Evolutionary conservation across 1,284 basidiomycete genomes (phyloP).

Genomic region (Ceratobasidium sp.): DNA sequence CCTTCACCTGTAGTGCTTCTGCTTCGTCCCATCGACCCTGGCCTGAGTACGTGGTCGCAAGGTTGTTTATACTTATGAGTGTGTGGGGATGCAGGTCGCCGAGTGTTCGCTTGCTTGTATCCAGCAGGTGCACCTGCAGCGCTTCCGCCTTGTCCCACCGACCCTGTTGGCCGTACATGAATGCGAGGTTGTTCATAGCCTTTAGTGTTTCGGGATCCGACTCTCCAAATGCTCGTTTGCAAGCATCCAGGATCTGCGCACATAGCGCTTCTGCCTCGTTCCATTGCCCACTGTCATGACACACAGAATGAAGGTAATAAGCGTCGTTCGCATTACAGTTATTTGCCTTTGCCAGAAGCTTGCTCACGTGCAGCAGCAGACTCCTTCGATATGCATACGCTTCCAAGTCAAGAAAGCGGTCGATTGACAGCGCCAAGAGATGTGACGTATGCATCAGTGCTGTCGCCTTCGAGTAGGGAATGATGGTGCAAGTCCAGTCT

Average conservation of each 20-base stretch:
- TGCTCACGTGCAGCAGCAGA: not conserved
- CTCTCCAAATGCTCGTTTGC: not conserved
- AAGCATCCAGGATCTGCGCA: not conserved
- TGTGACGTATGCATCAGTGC: not conserved
- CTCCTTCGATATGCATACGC: not conserved
- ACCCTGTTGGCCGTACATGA: not conserved
- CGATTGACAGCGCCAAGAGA: not conserved
- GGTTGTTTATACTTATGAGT: not conserved
- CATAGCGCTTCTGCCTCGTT: not conserved
- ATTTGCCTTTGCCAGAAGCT: not conserved
- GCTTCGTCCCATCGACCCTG: not conserved
- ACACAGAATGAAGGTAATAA: too few relatives aligned
- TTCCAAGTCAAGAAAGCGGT: not conserved
- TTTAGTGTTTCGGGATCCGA: conserved; percentile 7
- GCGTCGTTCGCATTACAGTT: not conserved
- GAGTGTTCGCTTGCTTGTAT: not conserved
- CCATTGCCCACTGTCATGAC: too few relatives aligned
- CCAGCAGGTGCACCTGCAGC: not conserved
- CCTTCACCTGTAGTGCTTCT: too few relatives aligned
- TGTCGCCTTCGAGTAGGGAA: not conserved
- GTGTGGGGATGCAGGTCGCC: not conserved
- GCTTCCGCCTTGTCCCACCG: not conserved
- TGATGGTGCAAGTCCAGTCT: not conserved
- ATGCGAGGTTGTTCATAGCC: not conserved
- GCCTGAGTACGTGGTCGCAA: not conserved